These are phyloP conservation scores for Aspergillus sp. DNA, from an alignment of 2,329 filamentous ascomycete species.

Conservation along the genomic window DNA sequence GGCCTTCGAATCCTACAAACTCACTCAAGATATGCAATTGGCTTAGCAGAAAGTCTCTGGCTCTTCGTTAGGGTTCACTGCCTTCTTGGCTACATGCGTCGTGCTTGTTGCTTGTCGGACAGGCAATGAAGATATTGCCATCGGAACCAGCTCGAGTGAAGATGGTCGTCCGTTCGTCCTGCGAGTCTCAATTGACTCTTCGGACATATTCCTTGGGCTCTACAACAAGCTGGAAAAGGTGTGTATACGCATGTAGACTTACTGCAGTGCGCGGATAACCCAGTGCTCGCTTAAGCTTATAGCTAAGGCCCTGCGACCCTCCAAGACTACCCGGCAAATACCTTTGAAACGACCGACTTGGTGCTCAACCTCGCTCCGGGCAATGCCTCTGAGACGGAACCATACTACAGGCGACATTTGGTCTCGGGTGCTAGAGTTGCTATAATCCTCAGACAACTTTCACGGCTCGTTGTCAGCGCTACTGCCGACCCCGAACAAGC, in stretches of 20 bases:
- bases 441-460: constrained; percentile 38
- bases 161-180: constrained; percentile 42
- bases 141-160: constrained; percentile 38
- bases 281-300: constrained; percentile 25
- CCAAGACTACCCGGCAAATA: constrained; percentile 35
- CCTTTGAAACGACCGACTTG: constrained; percentile 40
- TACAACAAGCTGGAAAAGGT: constrained; percentile 36
- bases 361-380: constrained; percentile 33
- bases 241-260: constrained; percentile 2
- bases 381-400: constrained; percentile 18
- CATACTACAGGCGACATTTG: constrained; percentile 40
- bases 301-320: constrained; percentile 35
- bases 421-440: constrained; percentile 42
- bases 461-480: constrained; percentile 35
- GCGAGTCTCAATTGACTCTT: constrained; percentile 34
- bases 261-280: constrained; percentile 3
- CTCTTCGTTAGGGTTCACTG: constrained; percentile 30
- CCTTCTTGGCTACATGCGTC: constrained; percentile 39
- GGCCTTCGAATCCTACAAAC: constrained; percentile 36
- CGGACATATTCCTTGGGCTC: constrained; percentile 36
- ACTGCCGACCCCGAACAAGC: constrained; percentile 33
- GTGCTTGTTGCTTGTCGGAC: constrained; percentile 41
- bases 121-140: constrained; percentile 44
- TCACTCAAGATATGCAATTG: constrained; percentile 24
- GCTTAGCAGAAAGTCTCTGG: constrained; percentile 34